A percentile compares a stretch with the other conserved stretches of the same genome.
Conservation (phyloP, 768 basidiomycete genomes). For the Kwoniella sp. region DNA sequence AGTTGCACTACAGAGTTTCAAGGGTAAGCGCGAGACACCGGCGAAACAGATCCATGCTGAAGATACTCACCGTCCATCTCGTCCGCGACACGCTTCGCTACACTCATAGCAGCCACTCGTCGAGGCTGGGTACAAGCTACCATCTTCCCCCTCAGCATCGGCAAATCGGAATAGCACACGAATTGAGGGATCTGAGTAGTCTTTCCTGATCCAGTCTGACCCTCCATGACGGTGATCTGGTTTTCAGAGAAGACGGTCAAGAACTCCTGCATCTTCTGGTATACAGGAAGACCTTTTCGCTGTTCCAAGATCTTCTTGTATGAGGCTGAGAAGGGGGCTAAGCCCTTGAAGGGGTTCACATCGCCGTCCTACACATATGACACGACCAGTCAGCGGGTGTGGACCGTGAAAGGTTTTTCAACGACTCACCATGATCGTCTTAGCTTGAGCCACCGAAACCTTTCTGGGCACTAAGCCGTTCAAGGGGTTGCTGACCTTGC, state of each 20-base stretch:
- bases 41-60: neutral
- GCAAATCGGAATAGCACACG: constrained; percentile 88
- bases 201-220: constrained; percentile 94
- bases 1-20: constrained; percentile 67
- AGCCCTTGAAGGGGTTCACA: constrained; percentile 84
- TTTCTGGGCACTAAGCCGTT: constrained; percentile 73
- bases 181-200: constrained; percentile 98
- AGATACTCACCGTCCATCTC: constrained; percentile 87
- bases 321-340: constrained; percentile 68
- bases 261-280: constrained; percentile 88
- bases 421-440: constrained; percentile 68
- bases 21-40: neutral
- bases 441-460: constrained; percentile 68
- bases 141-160: constrained; percentile 83
- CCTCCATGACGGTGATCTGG: constrained; percentile 72
- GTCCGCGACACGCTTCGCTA: constrained; percentile 96
- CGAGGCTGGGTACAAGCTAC: constrained; percentile 97
- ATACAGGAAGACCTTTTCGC: constrained; percentile 89
- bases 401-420: neutral
- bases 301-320: constrained; percentile 84
- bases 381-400: neutral
- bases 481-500: constrained; percentile 61
- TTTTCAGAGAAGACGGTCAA: constrained; percentile 76
- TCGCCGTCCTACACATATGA: constrained; percentile 65
- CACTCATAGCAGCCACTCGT: constrained; percentile 95